Base-by-base conservation (phyloP, 345 rosid species). In the Garcia nutans region DNA sequence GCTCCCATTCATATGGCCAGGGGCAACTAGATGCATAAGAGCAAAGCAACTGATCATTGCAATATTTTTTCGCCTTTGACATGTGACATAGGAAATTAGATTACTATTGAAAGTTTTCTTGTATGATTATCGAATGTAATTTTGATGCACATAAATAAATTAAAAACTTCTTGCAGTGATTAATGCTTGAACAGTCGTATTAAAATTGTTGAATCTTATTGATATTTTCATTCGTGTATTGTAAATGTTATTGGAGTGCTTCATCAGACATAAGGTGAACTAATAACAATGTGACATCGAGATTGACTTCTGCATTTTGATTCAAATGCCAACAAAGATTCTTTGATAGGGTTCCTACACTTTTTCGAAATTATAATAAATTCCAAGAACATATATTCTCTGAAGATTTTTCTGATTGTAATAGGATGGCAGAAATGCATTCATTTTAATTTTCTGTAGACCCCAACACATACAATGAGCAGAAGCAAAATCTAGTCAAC, bases 401-500 rank as follows among this genome's bases (percentile, higher is more conserved):
- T 9, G 50, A 47, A 11, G 50, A 47, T 47, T 47, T 44, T 8
- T 8, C 10, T 11, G 50, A 47, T 11, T 47, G 2, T 12, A 47
- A 13, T 11, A 47, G 13, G 15, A 23, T 50, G 10, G 10, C 17
- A 12, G 65, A 42, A 28, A 71, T n/a, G 74, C 33, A 49, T 3
- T 20, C 70, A 37, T 64, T 74, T 20, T 17, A 8, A 37, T n/a
- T 17, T 26, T 10, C 8, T 41, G 3, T 37, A 54, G 55, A 26
- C 49, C 62, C 19, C 52, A 47, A 0, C 50, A 47, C 8, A 67
- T 2, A 6, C 7, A 28, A 61, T 3, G n/a, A 17, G 41, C 60
- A 74, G 47, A 37, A 74, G 23, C 41, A 45, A 59, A 65, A 74
- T 41, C 73, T 23, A 70, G 65, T 41, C 44, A 42, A 65, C 73